phyloP scores from a whole-genome alignment of 345 rosid genomes.

The Pugionium dolabratum region DNA sequence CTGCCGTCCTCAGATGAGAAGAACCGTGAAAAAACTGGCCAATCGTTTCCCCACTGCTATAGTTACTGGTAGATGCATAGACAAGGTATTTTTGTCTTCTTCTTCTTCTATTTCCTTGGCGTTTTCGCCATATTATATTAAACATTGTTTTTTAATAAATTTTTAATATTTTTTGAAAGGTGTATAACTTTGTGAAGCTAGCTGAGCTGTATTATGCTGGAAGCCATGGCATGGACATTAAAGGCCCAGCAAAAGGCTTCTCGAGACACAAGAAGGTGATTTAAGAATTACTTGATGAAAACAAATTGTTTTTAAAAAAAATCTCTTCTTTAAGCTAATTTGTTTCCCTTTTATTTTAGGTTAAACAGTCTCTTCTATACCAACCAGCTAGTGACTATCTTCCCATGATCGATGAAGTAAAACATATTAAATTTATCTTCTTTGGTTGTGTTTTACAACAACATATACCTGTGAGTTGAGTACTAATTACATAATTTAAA shows the following conservation, averaged over 20 bases:
- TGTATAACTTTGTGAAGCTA: constrained; percentile 75
- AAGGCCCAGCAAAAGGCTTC: constrained; percentile 70
- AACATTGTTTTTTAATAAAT: background rate
- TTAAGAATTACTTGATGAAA: constrained; percentile 31
- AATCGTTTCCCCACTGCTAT: constrained; percentile 85
- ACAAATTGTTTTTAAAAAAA: background rate
- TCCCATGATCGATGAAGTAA: constrained; percentile 83
- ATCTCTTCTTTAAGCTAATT: constrained; percentile 4
- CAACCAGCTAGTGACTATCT: constrained; percentile 87
- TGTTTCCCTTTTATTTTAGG: constrained; percentile 44
- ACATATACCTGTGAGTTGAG: background rate
- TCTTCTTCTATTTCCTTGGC: background rate
- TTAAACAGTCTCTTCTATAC: constrained; percentile 51
- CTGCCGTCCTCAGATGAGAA: constrained; percentile 66
- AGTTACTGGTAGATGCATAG: constrained; percentile 90
- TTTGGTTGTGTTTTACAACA: too few species aligned
- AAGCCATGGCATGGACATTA: constrained; percentile 99
- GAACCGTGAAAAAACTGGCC: constrained; percentile 63
- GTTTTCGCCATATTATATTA: background rate
- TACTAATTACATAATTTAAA: background rate
- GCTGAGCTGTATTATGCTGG: constrained; percentile 95
- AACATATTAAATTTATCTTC: constrained; percentile 15
- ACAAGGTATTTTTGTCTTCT: constrained; percentile 59
- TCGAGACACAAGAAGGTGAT: constrained; percentile 54
- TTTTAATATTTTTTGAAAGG: constrained; percentile 43